Evolutionary conservation across 1,284 basidiomycete genomes (phyloP), one percentile per base, ranked within the genome.

Genomic region (Papiliotrema laurentii): DNA sequence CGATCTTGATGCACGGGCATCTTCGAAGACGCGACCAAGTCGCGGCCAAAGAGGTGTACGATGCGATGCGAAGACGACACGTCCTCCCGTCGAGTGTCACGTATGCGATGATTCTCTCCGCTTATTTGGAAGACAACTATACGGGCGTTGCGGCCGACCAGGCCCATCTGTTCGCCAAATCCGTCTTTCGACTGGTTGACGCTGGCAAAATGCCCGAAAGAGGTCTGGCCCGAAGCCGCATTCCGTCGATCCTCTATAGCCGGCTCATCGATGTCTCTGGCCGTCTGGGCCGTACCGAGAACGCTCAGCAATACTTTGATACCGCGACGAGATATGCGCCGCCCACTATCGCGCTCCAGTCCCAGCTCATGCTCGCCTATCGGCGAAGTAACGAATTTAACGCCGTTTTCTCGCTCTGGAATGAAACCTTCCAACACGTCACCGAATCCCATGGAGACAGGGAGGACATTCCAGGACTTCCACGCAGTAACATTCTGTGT

Each of bases 1-100:
- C 89, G n/a, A 86, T 90, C 66, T 75, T 97, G 58, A 86, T 97
- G 75, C 79, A 83, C 18, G 89, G 85, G 1, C 86, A 85, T 65
- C 75, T 96, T 39, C 82, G 83, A 18, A 58, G 64, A 0, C 80
- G 82, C 1, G 74, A 86, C 37, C 76, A 77, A 44, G 60, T 67
- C 2, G 76, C 75, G 41, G 91, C 91, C 1, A 83, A 79, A 68
- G 77, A 73, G 2, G 78, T 89, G 22, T 86, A 88, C 62, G 81
- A 87, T 38, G 81, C 85, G 48, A 93, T 97, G 85, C 69, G 76
- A 16, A 60, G 71, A 4, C 80, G 83, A 4, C 83, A 83, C 2
- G 79, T 97, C 18, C 62, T 81, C 41, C 88, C 88, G 0, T 83
- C 78, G 5, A 80, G 85, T 2, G 71, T 86, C 50, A 89, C 87